A percentile compares a stretch with the other conserved stretches of the same genome.
phyloP scores from a whole-genome alignment of 345 rosid species.

The Melastoma malabathricum region DNA sequence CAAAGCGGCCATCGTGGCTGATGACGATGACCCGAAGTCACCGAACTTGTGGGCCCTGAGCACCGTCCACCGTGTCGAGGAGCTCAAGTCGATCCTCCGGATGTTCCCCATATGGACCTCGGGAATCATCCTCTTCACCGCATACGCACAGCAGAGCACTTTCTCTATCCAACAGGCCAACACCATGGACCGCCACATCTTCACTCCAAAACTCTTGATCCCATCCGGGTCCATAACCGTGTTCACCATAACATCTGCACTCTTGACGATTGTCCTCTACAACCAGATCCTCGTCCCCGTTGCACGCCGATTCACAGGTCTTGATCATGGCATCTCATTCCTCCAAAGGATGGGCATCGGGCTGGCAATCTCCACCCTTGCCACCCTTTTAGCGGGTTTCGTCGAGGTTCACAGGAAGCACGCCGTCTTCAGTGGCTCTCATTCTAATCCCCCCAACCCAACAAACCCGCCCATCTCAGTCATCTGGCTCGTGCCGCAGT shows the following conservation, averaged over 20 bases:
- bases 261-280: conserved; percentile 51
- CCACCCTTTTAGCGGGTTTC: conserved; percentile 74
- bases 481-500: conserved; percentile 72
- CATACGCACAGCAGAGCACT: conserved; percentile 74
- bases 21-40: conserved; percentile 30
- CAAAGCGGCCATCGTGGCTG: conserved; percentile 60
- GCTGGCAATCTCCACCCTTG: conserved; percentile 48
- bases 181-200: conserved; percentile 68
- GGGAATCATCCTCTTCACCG: conserved; percentile 62
- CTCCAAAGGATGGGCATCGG: conserved; percentile 83
- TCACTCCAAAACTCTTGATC: conserved; percentile 25
- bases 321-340: conserved; percentile 68
- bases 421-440: conserved; percentile 29
- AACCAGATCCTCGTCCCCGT: conserved; percentile 52
- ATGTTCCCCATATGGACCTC: conserved; percentile 92
- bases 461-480: conserved; percentile 42
- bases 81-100: conserved; percentile 60
- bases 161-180: conserved; percentile 82
- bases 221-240: conserved; percentile 88
- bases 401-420: conserved; percentile 45
- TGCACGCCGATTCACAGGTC: conserved; percentile 50
- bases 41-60: conserved; percentile 62
- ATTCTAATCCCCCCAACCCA: conserved; percentile 22
- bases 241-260: conserved; percentile 65
- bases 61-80: conserved; percentile 84